Evolutionary conservation across 495 filamentous ascomycete genomes (phyloP).

Genomic region (Thermochaetoides thermophila): DNA sequence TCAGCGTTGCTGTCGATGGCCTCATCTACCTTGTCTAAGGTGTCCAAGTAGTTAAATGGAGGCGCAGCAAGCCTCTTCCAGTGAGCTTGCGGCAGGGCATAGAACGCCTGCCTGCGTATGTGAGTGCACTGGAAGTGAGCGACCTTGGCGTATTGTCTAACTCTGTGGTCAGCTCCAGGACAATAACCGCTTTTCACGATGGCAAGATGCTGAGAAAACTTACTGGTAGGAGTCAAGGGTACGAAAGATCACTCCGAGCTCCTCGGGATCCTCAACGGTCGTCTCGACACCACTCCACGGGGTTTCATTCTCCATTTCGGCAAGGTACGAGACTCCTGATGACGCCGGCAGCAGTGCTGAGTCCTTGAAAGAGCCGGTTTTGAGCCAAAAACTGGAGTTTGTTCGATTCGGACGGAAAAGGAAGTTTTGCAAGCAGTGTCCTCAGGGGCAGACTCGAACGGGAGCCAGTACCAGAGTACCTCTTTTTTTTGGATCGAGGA

Average conservation of each 20-base stretch:
- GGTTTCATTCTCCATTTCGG: constrained; percentile 13
- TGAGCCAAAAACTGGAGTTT: no score
- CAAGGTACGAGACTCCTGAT: no score
- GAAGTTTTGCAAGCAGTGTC: no score
- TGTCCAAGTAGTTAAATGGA: constrained; percentile 69
- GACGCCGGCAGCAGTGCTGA: no score
- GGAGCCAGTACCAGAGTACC: no score
- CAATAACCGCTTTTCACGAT: background rate
- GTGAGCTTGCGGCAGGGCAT: constrained; percentile 68
- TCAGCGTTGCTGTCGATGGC: constrained; percentile 83
- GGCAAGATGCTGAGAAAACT: constrained; percentile 18
- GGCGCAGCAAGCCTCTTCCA: constrained; percentile 64
- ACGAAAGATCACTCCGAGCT: constrained; percentile 57
- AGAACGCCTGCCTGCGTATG: constrained; percentile 76
- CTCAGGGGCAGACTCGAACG: no score
- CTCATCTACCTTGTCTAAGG: constrained; percentile 62
- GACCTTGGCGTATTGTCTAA: constrained; percentile 65
- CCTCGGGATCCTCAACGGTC: constrained; percentile 54
- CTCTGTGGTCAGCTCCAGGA: background rate
- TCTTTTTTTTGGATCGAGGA: no score
- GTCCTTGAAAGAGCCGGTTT: no score
- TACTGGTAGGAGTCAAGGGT: constrained; percentile 79
- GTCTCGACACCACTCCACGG: constrained; percentile 46
- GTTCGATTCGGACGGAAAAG: no score
- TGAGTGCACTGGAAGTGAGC: constrained; percentile 84